These are phyloP conservation scores for Myochromella boudieri DNA, from an alignment of 768 basidiomycete species.

Conservation along the genomic window DNA sequence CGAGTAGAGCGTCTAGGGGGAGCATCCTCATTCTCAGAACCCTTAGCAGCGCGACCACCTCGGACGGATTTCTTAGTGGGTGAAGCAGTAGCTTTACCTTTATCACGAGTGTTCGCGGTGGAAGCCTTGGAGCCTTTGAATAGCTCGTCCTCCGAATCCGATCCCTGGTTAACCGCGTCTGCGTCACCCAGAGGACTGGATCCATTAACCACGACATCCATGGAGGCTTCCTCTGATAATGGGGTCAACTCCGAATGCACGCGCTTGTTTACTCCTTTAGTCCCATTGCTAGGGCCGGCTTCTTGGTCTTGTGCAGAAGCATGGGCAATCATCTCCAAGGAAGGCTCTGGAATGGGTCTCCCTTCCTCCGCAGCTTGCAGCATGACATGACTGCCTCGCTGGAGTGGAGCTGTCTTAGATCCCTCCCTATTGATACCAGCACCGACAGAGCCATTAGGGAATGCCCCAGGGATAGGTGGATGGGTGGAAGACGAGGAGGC, in stretches of 20 bases:
- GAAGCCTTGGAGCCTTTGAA: neutral
- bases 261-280: conserved; percentile 39
- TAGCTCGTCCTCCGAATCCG: conserved; percentile 10
- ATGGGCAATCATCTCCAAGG: conserved; percentile 55
- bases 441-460: conserved; percentile 7
- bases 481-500: conserved; percentile 2
- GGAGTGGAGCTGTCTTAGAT: conserved; percentile 37
- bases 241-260: conserved; percentile 42
- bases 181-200: conserved; percentile 9
- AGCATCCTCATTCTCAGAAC: conserved; percentile 19
- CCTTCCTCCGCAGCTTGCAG: conserved; percentile 45
- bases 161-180: conserved; percentile 9
- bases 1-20: conserved; percentile 34
- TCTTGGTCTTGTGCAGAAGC: conserved; percentile 28
- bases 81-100: conserved; percentile 13
- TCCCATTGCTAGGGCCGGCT: conserved; percentile 15
- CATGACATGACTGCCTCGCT: conserved; percentile 48
- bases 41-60: conserved; percentile 8
- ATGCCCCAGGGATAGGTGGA: conserved; percentile 12
- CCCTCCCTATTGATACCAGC: conserved; percentile 19
- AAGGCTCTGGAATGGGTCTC: conserved; percentile 44
- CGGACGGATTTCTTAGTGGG: conserved; percentile 8
- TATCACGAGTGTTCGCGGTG: conserved; percentile 15
- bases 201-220: conserved; percentile 10
- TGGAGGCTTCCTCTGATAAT: conserved; percentile 35